A percentile compares a stretch with the other conserved stretches of the same genome.
Conservation (phyloP, 1,139 yeast species). For the Taphrina populina region DNA sequence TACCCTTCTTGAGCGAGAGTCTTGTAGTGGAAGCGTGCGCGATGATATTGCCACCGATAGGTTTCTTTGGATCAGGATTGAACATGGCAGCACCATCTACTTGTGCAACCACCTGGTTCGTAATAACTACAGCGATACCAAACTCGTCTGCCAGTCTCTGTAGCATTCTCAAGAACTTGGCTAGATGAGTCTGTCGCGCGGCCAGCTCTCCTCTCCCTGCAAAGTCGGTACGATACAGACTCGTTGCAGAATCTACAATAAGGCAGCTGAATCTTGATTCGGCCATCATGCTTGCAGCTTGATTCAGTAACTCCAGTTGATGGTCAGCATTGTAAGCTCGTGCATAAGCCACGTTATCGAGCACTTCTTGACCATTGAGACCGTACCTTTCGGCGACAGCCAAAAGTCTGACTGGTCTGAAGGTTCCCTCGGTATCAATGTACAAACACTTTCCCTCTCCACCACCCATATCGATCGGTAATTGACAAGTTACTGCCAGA, state of each 20-base stretch:
- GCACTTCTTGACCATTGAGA: slow-evolving; percentile 86
- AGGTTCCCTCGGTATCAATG: slow-evolving; percentile 96
- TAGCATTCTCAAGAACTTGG: slow-evolving; percentile 84
- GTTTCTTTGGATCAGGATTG: slow-evolving; percentile 98
- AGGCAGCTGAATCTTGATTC: slow-evolving; percentile 74
- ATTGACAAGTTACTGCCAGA: slow-evolving; percentile 87
- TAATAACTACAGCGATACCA: slow-evolving; percentile 97
- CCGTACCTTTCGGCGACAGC: slow-evolving; percentile 92
- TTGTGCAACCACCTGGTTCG: slow-evolving; percentile 97
- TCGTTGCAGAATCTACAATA: slow-evolving; percentile 95
- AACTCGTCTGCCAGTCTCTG: slow-evolving; percentile 95
- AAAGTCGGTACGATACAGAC: slow-evolving; percentile 90
- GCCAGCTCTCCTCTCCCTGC: slow-evolving; percentile 95
- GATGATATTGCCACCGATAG: slow-evolving; percentile 96
- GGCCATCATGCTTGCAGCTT: slow-evolving; percentile 96
- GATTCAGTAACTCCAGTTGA: slow-evolving; percentile 77
- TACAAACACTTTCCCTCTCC: slow-evolving; percentile 97
- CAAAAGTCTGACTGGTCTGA: slow-evolving; percentile 84
- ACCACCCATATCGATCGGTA: slow-evolving; percentile 97
- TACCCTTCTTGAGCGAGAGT: slow-evolving; percentile 82
- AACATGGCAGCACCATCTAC: slow-evolving; percentile 89
- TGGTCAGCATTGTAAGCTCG: slow-evolving; percentile 97
- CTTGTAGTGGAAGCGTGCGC: slow-evolving; percentile 97
- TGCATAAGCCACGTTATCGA: slow-evolving; percentile 96
- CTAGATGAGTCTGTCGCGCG: slow-evolving; percentile 92